Percentiles rank a stretch among this genome's conserved stretches.
These are phyloP conservation scores for Circinella umbellata DNA, from an alignment of 371 early-diverging fungal genomes.

Conservation along the genomic window DNA sequence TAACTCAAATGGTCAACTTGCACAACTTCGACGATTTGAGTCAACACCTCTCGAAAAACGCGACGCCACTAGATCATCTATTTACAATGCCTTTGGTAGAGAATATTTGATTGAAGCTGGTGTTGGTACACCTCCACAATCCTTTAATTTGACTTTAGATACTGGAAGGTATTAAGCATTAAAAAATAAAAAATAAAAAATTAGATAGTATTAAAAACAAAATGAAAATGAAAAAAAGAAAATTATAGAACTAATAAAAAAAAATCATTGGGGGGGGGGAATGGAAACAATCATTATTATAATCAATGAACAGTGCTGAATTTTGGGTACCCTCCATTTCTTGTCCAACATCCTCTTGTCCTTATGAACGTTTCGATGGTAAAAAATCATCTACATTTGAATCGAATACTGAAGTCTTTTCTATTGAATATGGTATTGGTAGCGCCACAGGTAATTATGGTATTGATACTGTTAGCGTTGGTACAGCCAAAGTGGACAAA, in stretches of 20 bases:
- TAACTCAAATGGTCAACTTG: conserved; percentile 23
- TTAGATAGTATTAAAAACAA: no score
- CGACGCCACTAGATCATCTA: conserved; percentile 5
- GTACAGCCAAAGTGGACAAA: conserved; percentile 22
- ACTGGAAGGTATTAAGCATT: conserved; percentile 26
- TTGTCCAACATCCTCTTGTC: conserved; percentile 35
- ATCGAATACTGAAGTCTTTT: conserved; percentile 23
- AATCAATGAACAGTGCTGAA: conserved; percentile 33
- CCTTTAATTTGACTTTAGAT: conserved; percentile 29
- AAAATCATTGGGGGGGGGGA: no score
- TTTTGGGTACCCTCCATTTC: conserved; percentile 46
- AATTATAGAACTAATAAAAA: no score
- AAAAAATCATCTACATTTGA: conserved; percentile 39
- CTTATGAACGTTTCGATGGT: conserved; percentile 40
- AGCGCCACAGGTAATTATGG: conserved; percentile 47
- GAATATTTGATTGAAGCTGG: conserved; percentile 27
- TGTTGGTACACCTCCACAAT: conserved; percentile 29
- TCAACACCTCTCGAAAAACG: conserved; percentile 12
- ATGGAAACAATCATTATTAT: no score
- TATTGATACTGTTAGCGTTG: conserved; percentile 27
- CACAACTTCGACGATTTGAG: conserved; percentile 10
- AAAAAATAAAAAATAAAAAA: background rate
- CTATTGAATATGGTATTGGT: conserved; percentile 49
- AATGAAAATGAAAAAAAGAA: no score
- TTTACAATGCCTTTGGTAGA: conserved; percentile 23